A percentile compares a stretch with the other conserved stretches of the same genome.
Evolutionary conservation across 1,284 basidiomycete genomes (phyloP).

Genomic region (Flammula alnicola): DNA sequence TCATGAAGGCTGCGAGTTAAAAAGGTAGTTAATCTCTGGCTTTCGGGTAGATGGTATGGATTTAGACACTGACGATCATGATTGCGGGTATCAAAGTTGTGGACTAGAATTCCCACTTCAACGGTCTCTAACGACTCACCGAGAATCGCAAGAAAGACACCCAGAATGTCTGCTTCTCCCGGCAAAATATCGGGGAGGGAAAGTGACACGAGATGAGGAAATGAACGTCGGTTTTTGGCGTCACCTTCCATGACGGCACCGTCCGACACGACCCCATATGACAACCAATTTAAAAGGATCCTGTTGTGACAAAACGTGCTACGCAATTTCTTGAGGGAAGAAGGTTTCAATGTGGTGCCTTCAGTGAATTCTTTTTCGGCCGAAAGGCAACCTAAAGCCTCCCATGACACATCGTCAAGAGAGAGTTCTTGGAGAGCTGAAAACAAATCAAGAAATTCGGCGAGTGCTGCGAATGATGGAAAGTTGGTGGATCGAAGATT

Average conservation of each 20-base stretch:
- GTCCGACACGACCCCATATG: constrained; percentile 20
- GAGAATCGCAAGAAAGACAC: constrained; percentile 25
- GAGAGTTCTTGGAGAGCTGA: constrained; percentile 26
- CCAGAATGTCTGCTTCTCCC: constrained; percentile 26
- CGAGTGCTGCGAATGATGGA: constrained; percentile 31
- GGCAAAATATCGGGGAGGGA: constrained; percentile 35
- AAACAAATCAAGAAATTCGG: constrained; percentile 27
- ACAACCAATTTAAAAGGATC: constrained; percentile 33
- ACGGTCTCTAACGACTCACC: constrained; percentile 32
- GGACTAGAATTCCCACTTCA: constrained; percentile 32
- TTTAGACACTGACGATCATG: constrained; percentile 14
- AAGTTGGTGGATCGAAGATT: constrained; percentile 32
- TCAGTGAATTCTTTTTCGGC: background rate
- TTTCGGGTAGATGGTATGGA: background rate
- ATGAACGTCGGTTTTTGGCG: constrained; percentile 6
- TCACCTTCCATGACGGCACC: constrained; percentile 10
- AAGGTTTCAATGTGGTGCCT: constrained; percentile 16
- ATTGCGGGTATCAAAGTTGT: constrained; percentile 15
- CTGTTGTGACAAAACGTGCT: constrained; percentile 29
- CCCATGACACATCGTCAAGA: constrained; percentile 37
- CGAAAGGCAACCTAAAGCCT: constrained; percentile 7
- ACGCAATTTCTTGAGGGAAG: constrained; percentile 25
- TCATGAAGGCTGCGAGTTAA: constrained; percentile 9
- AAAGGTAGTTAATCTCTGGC: constrained; percentile 21
- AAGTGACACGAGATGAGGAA: constrained; percentile 21